These are phyloP conservation scores for Aurifilum marmelostoma DNA, from an alignment of 2,329 filamentous ascomycete species.

Conservation along the genomic window DNA sequence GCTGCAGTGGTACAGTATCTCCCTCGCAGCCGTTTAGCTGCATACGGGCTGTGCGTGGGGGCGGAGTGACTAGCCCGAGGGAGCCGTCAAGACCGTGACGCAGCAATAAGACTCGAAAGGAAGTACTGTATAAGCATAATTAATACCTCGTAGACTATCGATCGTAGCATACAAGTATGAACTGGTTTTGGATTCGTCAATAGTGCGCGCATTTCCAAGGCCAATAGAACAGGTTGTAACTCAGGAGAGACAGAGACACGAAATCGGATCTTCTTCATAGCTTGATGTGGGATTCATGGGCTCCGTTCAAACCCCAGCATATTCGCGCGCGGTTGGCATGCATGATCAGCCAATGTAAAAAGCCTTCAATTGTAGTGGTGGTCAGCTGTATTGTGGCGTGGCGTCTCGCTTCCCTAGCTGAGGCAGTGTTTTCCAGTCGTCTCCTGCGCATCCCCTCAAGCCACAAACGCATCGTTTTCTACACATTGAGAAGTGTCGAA, in stretches of 20 bases:
- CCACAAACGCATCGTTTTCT: neutral
- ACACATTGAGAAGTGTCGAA: neutral
- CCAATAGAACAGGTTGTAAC: too few species aligned
- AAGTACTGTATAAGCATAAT: neutral
- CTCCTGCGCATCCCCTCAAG: neutral
- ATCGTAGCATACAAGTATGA: neutral
- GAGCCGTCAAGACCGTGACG: neutral
- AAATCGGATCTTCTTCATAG: neutral
- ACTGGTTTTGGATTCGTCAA: too few species aligned
- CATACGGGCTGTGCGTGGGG: too few species aligned
- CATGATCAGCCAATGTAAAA: neutral
- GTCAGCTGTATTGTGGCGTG: neutral
- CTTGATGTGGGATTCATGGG: neutral
- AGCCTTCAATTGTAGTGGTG: neutral
- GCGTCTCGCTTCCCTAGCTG: neutral
- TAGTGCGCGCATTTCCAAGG: too few species aligned
- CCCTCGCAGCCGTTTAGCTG: too few species aligned
- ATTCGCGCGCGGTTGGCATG: neutral
- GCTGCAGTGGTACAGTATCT: neutral
- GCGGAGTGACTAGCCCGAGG: too few species aligned
- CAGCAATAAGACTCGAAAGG: neutral
- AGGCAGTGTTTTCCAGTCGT: neutral
- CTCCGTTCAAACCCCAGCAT: too few species aligned
- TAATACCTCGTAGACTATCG: neutral
- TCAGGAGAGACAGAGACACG: neutral